Conservation (phyloP, 352 stramenopile genomes). For the Plasmopara viticola region DNA sequence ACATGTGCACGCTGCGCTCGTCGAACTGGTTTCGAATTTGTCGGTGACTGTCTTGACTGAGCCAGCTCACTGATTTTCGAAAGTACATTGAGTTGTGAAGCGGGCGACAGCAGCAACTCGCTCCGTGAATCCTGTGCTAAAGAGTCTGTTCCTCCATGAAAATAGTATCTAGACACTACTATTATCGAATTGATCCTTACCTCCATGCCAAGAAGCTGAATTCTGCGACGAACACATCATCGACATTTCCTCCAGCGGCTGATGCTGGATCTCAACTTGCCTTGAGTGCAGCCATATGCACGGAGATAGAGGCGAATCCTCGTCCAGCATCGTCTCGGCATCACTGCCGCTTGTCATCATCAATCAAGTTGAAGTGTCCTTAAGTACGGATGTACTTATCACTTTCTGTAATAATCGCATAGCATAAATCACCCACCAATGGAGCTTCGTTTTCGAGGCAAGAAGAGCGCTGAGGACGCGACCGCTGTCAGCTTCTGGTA, state of each 20-base stretch:
- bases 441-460: conserved; percentile 42
- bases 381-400: conserved; percentile 15
- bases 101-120: conserved; percentile 49
- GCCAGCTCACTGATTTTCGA: conserved; percentile 70
- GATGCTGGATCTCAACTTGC: not conserved
- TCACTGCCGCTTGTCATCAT: conserved; percentile 21
- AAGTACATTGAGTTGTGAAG: conserved; percentile 65
- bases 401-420: conserved; percentile 3
- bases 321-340: conserved; percentile 35
- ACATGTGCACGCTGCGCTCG: conserved; percentile 12
- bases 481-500: conserved; percentile 57
- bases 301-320: conserved; percentile 31
- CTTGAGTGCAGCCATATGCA: conserved; percentile 23
- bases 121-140: not conserved
- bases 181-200: not conserved
- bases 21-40: conserved; percentile 1
- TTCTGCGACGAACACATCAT: not conserved
- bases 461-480: conserved; percentile 39
- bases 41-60: conserved; percentile 9
- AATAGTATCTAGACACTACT: not conserved
- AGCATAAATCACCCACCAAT: conserved; percentile 9
- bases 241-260: not conserved
- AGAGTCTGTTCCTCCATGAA: conserved; percentile 1
- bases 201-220: not conserved
- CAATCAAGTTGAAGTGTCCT: conserved; percentile 30